Conservation (phyloP, 2,329 filamentous ascomycete species). For the Scedosporium apiospermum region DNA sequence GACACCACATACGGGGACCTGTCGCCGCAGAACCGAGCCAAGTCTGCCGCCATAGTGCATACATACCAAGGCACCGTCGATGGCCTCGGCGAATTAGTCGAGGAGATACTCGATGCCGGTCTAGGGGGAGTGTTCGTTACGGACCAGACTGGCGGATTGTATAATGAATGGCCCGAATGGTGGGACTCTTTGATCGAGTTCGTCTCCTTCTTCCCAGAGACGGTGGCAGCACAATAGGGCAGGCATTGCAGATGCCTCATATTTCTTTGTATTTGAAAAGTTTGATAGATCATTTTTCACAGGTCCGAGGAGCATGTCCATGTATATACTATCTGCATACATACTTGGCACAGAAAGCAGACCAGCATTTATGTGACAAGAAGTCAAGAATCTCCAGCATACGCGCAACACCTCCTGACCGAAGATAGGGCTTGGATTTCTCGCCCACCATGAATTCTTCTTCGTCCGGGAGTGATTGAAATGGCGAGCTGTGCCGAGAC, state of each 20-base stretch:
- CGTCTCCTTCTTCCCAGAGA: not conserved
- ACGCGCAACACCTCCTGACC: too few species aligned
- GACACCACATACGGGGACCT: not conserved
- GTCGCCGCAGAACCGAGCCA: not conserved
- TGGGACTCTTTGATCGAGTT: constrained; percentile 9
- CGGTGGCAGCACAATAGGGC: not conserved
- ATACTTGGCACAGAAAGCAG: too few species aligned
- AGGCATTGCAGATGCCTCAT: not conserved
- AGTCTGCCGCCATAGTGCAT: constrained; percentile 10
- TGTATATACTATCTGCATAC: too few species aligned
- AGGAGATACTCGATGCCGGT: constrained; percentile 2
- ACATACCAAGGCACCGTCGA: constrained; percentile 5
- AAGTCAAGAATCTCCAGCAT: too few species aligned
- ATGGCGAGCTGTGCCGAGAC: too few species aligned
- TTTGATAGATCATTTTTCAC: too few species aligned
- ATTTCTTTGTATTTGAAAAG: not conserved
- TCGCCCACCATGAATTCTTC: too few species aligned
- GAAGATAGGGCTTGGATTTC: too few species aligned
- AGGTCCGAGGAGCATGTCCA: too few species aligned
- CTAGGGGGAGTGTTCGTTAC: constrained; percentile 12
- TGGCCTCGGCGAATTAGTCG: constrained; percentile 2
- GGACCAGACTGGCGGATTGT: constrained; percentile 11
- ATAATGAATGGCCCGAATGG: constrained; percentile 12
- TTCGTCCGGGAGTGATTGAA: too few species aligned
- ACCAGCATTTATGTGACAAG: too few species aligned